Evolutionary conservation across 257 asterid species (phyloP).

Genomic region (Solanum medicagineum): DNA sequence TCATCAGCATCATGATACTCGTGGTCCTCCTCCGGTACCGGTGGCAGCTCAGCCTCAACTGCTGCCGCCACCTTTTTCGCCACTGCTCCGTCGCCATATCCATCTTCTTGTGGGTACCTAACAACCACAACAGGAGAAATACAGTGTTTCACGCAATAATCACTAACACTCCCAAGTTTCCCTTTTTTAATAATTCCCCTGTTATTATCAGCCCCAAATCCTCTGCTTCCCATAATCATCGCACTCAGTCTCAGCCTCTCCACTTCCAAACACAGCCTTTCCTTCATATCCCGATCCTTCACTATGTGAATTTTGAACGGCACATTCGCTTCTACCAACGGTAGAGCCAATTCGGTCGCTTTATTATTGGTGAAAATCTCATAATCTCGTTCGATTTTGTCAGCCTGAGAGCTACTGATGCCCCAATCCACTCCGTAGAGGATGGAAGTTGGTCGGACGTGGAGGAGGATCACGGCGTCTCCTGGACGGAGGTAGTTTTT

Average conservation of each 20-base stretch:
- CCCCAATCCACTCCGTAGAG: constrained; percentile 58
- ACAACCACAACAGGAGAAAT: constrained; percentile 49
- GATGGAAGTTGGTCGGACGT: constrained; percentile 33
- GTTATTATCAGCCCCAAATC: constrained; percentile 22
- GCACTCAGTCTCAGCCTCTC: constrained; percentile 41
- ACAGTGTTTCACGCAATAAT: constrained; percentile 48
- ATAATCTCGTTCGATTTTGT: constrained; percentile 16
- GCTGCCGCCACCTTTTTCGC: not conserved
- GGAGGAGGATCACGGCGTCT: constrained; percentile 36
- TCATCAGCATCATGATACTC: constrained; percentile 28
- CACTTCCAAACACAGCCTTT: constrained; percentile 46
- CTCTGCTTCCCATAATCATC: constrained; percentile 48
- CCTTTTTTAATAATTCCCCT: constrained; percentile 4
- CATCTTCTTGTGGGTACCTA: constrained; percentile 18
- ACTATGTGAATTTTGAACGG: constrained; percentile 44
- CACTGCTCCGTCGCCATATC: not conserved
- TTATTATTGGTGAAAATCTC: constrained; percentile 22
- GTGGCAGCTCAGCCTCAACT: constrained; percentile 8
- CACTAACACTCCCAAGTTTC: constrained; percentile 57
- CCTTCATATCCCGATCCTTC: constrained; percentile 47
- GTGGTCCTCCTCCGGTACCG: constrained; percentile 14
- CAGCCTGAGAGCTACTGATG: constrained; percentile 8
- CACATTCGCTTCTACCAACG: constrained; percentile 25
- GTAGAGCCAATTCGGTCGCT: constrained; percentile 20
- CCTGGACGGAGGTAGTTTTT: constrained; percentile 43